Evolutionary conservation across 768 basidiomycete genomes (phyloP), one percentile per base, ranked within the genome.

Genomic region (Clathrus columnatus): DNA sequence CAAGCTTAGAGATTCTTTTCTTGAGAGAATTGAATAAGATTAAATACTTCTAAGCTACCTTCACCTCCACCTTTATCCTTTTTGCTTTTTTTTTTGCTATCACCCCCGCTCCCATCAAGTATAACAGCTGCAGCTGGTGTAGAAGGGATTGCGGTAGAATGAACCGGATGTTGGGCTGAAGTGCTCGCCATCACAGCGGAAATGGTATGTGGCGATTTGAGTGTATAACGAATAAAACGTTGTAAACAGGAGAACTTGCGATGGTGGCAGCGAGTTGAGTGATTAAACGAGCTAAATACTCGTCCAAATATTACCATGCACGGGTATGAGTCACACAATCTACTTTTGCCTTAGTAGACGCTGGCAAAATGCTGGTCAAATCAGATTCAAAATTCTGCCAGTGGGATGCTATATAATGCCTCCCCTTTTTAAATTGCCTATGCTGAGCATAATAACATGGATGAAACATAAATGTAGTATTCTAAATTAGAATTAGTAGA

Each of bases 401-500:
- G 20, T 23, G 26, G 46, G 16, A 47, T 47, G 26, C 36, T 47
- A 47, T 47, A n/a, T 23, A 47, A 47, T 47, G 46, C 46, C 46
- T n/a, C n/a, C n/a, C 46, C 20, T 14, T 23, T 47, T 47, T 47
- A 32, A 7, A 47, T 47, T 28, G 26, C 46, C 26, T 47, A 47
- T 47, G 46, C 46, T 4, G 46, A 47, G 46, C 46, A 47, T 47
- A 47, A 47, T 23, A 18, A 47, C 46, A 47, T 47, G 46, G 26
- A 23, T 23, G 46, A 11, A 28, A 18, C 16, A 47, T 23, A 42
- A 11, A 42, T 42, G 41, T n/a, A n/a, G n/a, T n/a, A 26, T 28
- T 20, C 48, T 49, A 27, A 56, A 64, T 75, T 88, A 93, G 74
- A 56, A 64, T 75, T 88, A 93, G 74, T 94, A 93, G 59, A 91